phyloP scores from a whole-genome alignment of 202 grass and related monocot genomes.

The Eragrostis tef region DNA sequence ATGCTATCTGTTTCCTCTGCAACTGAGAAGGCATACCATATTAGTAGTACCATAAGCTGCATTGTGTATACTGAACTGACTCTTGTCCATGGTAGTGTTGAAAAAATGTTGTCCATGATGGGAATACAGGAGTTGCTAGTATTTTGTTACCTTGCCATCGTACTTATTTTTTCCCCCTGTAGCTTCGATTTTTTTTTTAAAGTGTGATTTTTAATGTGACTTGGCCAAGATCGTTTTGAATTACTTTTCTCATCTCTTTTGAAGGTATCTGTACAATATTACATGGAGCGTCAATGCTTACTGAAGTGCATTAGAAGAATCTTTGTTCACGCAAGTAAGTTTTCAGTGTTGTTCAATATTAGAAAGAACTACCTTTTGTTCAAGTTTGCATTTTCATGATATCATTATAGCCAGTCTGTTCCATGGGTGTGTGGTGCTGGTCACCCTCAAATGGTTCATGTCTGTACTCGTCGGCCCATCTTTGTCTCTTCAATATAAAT shows the following conservation, averaged over 20 bases:
- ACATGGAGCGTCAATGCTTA: constrained; percentile 92
- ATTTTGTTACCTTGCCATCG: constrained; percentile 7
- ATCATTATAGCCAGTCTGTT: too few species aligned
- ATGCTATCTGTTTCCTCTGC: constrained; percentile 12
- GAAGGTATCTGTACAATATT: constrained; percentile 76
- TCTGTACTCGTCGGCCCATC: too few species aligned
- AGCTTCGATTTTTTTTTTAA: background rate
- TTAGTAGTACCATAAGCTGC: background rate
- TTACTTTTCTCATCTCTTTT: constrained; percentile 22
- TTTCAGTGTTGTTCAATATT: constrained; percentile 23
- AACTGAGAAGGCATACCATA: background rate
- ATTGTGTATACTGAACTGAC: background rate
- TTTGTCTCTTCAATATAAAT: too few species aligned
- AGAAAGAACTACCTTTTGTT: background rate
- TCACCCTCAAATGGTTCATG: too few species aligned
- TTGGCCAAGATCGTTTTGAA: background rate
- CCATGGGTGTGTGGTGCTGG: too few species aligned
- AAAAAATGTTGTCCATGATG: background rate
- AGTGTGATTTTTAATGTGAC: background rate
- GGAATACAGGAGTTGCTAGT: background rate
- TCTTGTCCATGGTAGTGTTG: background rate
- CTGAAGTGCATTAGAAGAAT: constrained; percentile 88
- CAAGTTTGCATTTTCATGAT: background rate
- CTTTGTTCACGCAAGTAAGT: constrained; percentile 77
- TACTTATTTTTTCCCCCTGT: background rate